A percentile compares a stretch with the other conserved stretches of the same genome.
Conservation (phyloP, 495 filamentous ascomycete species). For the Annulohypoxylon bovei region DNA sequence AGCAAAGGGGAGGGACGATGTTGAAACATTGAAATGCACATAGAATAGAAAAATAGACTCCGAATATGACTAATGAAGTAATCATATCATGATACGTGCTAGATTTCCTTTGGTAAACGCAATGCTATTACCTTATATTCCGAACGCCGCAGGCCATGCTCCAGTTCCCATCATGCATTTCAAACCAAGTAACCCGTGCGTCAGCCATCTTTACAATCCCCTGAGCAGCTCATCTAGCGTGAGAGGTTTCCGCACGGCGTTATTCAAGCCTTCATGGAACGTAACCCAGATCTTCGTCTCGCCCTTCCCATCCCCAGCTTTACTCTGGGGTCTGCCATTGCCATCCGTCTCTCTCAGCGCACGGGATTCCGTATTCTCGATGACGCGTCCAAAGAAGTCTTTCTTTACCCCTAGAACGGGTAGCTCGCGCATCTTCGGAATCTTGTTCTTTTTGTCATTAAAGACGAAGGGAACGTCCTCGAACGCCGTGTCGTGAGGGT, state of each 20-base stretch:
- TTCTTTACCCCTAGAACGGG: constrained; percentile 67
- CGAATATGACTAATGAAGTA: not conserved
- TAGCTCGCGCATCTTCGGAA: constrained; percentile 32
- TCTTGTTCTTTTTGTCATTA: constrained; percentile 55
- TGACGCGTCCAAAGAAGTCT: constrained; percentile 89
- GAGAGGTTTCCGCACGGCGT: constrained; percentile 93
- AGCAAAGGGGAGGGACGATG: not conserved
- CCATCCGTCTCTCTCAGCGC: constrained; percentile 51
- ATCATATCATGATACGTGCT: constrained; percentile 3
- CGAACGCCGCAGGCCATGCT: constrained; percentile 20
- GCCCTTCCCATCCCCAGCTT: constrained; percentile 48
- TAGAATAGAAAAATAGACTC: not conserved
- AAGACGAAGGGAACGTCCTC: constrained; percentile 45
- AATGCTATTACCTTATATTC: constrained; percentile 2
- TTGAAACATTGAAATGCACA: not conserved
- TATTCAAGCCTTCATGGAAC: constrained; percentile 95
- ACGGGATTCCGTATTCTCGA: constrained; percentile 58
- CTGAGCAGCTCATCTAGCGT: constrained; percentile 84
- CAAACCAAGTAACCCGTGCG: not conserved
- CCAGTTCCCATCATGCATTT: not conserved
- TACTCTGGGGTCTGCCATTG: constrained; percentile 51
- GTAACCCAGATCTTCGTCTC: constrained; percentile 86
- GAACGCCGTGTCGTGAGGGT: constrained; percentile 39
- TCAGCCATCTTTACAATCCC: constrained; percentile 57
- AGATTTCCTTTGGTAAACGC: not conserved